phyloP scores from a whole-genome alignment of 75 land plant species.

The Larix kaempferi region DNA sequence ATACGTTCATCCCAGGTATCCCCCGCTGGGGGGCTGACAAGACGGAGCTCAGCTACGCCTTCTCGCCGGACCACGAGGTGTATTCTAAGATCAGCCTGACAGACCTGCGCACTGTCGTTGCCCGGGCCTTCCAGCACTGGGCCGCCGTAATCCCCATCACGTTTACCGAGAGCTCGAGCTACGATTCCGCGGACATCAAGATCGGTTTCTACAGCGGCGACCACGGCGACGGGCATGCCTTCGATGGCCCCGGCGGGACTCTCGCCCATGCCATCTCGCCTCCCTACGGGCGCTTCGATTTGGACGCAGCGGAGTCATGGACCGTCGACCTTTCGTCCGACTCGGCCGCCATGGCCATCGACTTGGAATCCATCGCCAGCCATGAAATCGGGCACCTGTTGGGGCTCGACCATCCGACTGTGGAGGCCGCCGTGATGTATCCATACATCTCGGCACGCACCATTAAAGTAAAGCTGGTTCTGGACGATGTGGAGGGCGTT shows the following conservation, averaged over 20 bases:
- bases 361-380: slow-evolving; percentile 37
- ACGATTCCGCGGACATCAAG: slow-evolving; percentile 16
- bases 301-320: slow-evolving; percentile 41
- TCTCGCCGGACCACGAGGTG: slow-evolving; percentile 13
- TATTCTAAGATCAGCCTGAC: not conserved
- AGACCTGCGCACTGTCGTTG: slow-evolving; percentile 11
- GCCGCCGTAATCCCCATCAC: slow-evolving; percentile 24
- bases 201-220: slow-evolving; percentile 23
- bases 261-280: too few species aligned
- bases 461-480: slow-evolving; percentile 10
- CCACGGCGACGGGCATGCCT: slow-evolving; percentile 48
- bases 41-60: slow-evolving; percentile 45
- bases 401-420: slow-evolving; percentile 35
- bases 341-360: slow-evolving; percentile 9
- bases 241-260: slow-evolving; percentile 41
- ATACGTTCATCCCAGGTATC: slow-evolving; percentile 42
- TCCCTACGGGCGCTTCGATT: too few species aligned
- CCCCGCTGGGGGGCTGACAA: slow-evolving; percentile 44
- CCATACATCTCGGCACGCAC: slow-evolving; percentile 23
- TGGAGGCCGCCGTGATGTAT: slow-evolving; percentile 32
- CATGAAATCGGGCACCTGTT: slow-evolving; percentile 51
- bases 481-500: slow-evolving; percentile 37
- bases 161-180: slow-evolving; percentile 19
- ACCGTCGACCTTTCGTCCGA: not conserved
- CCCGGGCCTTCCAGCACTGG: slow-evolving; percentile 35